Percentiles rank a stretch among this genome's conserved stretches.
phyloP scores from a whole-genome alignment of 345 rosid genomes.

The Eucalyptus melliodora region DNA sequence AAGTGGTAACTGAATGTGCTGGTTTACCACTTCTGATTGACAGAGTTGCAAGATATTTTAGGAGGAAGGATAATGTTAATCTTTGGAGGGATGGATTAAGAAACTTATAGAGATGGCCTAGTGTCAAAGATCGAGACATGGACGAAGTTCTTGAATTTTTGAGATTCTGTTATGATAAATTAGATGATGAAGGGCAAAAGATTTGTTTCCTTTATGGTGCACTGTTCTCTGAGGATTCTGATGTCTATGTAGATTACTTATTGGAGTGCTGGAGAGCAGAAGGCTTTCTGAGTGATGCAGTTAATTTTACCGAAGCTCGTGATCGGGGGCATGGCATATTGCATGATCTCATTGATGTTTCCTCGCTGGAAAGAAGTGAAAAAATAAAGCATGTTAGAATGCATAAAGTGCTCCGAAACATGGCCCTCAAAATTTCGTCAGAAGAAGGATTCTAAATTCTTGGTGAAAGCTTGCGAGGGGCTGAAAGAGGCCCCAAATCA shows the following conservation, averaged over 20 bases:
- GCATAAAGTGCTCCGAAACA: too few species aligned
- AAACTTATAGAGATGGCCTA: conserved; percentile 1
- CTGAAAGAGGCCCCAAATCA: too few species aligned
- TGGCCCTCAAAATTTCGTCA: too few species aligned
- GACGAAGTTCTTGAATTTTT: conserved; percentile 6
- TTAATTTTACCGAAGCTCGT: background rate
- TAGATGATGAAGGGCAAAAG: conserved; percentile 1
- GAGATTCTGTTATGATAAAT: background rate
- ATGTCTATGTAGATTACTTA: conserved; percentile 4
- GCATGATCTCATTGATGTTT: background rate
- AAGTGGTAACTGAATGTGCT: background rate
- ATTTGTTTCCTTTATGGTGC: conserved; percentile 12
- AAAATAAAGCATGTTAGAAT: too few species aligned
- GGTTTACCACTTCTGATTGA: conserved; percentile 11
- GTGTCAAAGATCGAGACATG: background rate
- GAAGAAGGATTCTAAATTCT: too few species aligned
- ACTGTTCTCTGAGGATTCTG: background rate
- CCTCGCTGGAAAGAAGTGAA: background rate
- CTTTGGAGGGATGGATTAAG: conserved; percentile 8
- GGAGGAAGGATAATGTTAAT: background rate
- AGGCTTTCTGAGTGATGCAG: conserved; percentile 1
- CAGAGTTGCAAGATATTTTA: conserved; percentile 11
- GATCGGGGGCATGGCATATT: conserved; percentile 4
- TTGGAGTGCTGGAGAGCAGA: conserved; percentile 12
- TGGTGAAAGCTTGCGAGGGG: too few species aligned